Conservation (phyloP, 305 asterid species). For the Andrographis paniculata region DNA sequence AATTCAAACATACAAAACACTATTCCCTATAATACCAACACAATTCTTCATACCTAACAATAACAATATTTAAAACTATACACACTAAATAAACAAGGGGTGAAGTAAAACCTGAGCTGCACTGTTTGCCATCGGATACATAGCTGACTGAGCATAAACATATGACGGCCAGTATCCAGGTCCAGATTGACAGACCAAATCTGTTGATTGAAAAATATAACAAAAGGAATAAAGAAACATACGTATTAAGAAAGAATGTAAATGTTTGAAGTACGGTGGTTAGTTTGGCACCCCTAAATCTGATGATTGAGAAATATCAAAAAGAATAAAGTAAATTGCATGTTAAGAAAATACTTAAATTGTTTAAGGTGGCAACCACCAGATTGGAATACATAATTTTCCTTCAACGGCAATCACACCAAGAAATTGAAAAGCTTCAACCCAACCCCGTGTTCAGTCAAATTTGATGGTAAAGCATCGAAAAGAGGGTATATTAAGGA, state of each 20-base stretch:
- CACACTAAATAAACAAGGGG: constrained; percentile 3
- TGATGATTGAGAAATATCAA: too few relatives aligned
- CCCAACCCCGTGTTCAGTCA: not conserved
- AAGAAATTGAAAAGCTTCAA: not conserved
- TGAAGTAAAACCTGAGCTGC: constrained; percentile 84
- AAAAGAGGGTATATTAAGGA: constrained; percentile 1
- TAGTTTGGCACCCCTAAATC: too few relatives aligned
- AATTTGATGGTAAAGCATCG: constrained; percentile 7
- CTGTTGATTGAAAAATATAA: constrained; percentile 42
- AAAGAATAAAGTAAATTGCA: too few relatives aligned
- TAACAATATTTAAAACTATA: not conserved
- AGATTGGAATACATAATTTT: not conserved
- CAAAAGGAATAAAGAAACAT: constrained; percentile 17
- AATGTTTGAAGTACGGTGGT: not conserved
- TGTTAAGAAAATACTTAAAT: too few relatives aligned
- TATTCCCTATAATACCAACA: not conserved
- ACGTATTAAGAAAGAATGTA: constrained; percentile 15
- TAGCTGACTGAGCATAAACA: constrained; percentile 83
- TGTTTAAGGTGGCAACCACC: not conserved
- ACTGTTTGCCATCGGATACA: constrained; percentile 93
- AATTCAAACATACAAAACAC: not conserved
- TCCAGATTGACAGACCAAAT: constrained; percentile 97
- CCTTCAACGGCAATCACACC: not conserved
- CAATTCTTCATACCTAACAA: too few relatives aligned
- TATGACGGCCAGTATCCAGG: constrained; percentile 96